Evolutionary conservation across 129 eudicot species (phyloP).

Genomic region (Pseudognaphalium luteoalbum): DNA sequence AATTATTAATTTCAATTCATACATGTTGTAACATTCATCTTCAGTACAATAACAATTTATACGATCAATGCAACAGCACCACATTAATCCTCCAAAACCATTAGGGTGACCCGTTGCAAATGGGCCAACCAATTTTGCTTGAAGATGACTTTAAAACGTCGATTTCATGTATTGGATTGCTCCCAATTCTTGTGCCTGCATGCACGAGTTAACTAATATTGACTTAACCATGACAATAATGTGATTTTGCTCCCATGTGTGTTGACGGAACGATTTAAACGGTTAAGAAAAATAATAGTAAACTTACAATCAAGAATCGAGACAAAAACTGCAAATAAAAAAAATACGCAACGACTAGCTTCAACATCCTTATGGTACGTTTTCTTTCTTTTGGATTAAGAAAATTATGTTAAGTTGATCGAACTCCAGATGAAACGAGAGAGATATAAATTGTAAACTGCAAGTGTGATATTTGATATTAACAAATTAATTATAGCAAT

Average conservation of each 20-base stretch:
- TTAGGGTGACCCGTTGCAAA: not conserved
- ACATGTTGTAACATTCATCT: not conserved
- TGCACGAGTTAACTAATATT: not conserved
- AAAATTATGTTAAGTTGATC: too few species aligned
- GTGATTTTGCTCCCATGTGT: too few species aligned
- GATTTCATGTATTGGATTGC: not conserved
- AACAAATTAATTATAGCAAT: too few species aligned
- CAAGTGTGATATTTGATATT: too few species aligned
- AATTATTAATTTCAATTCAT: too few species aligned
- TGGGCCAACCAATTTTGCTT: not conserved
- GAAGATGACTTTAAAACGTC: too few species aligned
- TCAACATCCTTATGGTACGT: not conserved
- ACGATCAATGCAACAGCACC: slow-evolving; percentile 12
- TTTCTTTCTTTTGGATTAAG: not conserved
- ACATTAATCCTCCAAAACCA: not conserved
- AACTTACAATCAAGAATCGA: slow-evolving; percentile 15
- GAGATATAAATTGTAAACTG: too few species aligned
- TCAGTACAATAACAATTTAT: not conserved
- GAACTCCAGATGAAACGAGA: too few species aligned
- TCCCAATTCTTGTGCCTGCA: slow-evolving; percentile 1
- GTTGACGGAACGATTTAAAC: too few species aligned
- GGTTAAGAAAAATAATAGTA: too few species aligned
- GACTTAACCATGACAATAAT: too few species aligned
- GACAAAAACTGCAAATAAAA: slow-evolving; percentile 3
- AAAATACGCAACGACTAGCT: not conserved